A percentile compares a stretch with the other conserved stretches of the same genome.
phyloP scores from a whole-genome alignment of 1,139 yeast species.

The Candida dubliniensis region DNA sequence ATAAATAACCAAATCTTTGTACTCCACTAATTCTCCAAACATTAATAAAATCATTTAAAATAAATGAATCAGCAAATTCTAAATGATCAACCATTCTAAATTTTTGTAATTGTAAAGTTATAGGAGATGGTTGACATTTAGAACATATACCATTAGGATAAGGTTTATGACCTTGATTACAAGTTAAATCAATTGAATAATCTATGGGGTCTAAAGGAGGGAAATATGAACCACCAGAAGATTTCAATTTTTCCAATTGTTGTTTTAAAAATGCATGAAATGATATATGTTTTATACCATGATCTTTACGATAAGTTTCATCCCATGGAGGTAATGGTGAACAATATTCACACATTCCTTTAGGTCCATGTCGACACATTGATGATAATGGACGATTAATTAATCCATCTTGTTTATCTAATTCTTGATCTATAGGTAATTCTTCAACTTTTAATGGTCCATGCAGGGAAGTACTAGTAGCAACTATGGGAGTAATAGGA shows the following conservation, averaged over 20 bases:
- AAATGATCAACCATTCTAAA: conserved; percentile 98
- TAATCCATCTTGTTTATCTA: conserved; percentile 71
- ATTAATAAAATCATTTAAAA: conserved; percentile 81
- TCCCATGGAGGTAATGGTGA: conserved; percentile 97
- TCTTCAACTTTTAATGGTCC: conserved; percentile 33
- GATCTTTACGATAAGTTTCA: conserved; percentile 65
- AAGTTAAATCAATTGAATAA: conserved; percentile 60
- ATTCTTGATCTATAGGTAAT: conserved; percentile 62
- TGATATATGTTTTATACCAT: conserved; percentile 84
- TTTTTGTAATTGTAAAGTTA: conserved; percentile 84
- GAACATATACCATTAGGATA: conserved; percentile 96
- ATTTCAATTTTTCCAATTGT: conserved; percentile 66
- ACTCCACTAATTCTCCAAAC: conserved; percentile 87
- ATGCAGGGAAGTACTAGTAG: too few relatives aligned
- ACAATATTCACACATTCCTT: conserved; percentile 98
- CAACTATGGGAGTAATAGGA: conserved; percentile 5
- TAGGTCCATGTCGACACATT: conserved; percentile 84
- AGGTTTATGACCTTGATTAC: conserved; percentile 83
- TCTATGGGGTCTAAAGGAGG: conserved; percentile 78
- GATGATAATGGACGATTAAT: conserved; percentile 62
- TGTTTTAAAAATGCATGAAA: conserved; percentile 82
- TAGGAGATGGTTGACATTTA: conserved; percentile 96
- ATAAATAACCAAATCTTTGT: conserved; percentile 82
- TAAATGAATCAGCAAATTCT: conserved; percentile 73
- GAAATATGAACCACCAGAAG: conserved; percentile 59